Conservation (phyloP, 2,329 filamentous ascomycete genomes). For the Metarhizium rileyi region DNA sequence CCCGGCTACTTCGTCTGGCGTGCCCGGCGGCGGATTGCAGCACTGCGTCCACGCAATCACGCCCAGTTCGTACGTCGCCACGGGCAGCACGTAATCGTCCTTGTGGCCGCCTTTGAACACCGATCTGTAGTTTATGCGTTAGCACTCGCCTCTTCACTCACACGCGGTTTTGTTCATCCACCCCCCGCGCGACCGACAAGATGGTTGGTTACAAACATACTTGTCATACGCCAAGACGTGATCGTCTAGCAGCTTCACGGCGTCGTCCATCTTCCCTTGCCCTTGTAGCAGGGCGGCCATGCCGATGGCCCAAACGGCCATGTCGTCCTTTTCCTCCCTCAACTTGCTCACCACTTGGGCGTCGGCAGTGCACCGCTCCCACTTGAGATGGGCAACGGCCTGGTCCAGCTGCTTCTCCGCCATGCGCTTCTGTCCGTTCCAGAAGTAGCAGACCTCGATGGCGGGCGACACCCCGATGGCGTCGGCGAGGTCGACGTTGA, state of each 20-base stretch:
- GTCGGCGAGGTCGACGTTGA: conserved; percentile 62
- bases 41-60: conserved; percentile 70
- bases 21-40: conserved; percentile 27
- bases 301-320: conserved; percentile 56
- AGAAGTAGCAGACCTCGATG: conserved; percentile 89
- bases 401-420: conserved; percentile 49
- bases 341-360: conserved; percentile 33
- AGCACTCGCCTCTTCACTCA: no score
- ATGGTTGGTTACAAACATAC: conserved; percentile 32
- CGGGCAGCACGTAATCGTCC: conserved; percentile 63
- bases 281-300: conserved; percentile 57
- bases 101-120: conserved; percentile 49
- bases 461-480: conserved; percentile 72
- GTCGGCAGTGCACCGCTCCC: conserved; percentile 47
- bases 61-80: conserved; percentile 78
- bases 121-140: conserved; percentile 23
- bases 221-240: conserved; percentile 57
- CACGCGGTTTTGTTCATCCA: no score
- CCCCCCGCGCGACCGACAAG: no score
- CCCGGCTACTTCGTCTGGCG: conserved; percentile 20
- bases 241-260: conserved; percentile 52
- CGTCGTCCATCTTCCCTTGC: conserved; percentile 52
- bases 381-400: conserved; percentile 54
- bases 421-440: conserved; percentile 86
- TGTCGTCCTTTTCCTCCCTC: conserved; percentile 46